Evolutionary conservation across 2,329 filamentous ascomycete species (phyloP).

Genomic region (Colletotrichum orchidophilum): DNA sequence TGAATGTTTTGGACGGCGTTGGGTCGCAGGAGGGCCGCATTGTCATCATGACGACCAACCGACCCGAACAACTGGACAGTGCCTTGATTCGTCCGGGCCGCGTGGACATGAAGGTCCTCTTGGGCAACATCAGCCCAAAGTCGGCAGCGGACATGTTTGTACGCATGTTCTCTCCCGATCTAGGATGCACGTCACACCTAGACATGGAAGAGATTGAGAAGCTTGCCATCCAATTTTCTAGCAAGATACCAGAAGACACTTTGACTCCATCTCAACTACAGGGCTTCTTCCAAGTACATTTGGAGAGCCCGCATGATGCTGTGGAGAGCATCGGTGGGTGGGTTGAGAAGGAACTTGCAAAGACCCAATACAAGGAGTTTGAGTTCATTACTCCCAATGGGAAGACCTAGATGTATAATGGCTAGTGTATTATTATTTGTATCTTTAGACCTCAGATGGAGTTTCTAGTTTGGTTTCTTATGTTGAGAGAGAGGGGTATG

Average conservation of each 20-base stretch:
- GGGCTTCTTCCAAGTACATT: constrained; percentile 56
- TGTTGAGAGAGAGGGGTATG: neutral
- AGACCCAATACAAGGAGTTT: constrained; percentile 42
- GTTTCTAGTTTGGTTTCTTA: neutral
- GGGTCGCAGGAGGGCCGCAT: constrained; percentile 75
- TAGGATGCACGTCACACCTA: constrained; percentile 38
- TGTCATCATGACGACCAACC: constrained; percentile 79
- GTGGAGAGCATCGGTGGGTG: constrained; percentile 45
- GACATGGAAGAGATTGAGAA: constrained; percentile 45
- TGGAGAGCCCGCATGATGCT: constrained; percentile 50
- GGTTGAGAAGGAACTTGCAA: constrained; percentile 46
- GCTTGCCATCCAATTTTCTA: constrained; percentile 64
- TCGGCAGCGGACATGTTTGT: constrained; percentile 57
- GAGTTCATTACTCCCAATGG: constrained; percentile 36
- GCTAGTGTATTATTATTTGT: neutral
- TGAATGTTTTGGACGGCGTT: constrained; percentile 78
- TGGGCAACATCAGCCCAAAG: constrained; percentile 57
- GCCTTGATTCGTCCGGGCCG: constrained; percentile 73
- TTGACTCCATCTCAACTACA: constrained; percentile 62
- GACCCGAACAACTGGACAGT: constrained; percentile 69
- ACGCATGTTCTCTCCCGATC: constrained; percentile 54
- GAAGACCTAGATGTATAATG: neutral
- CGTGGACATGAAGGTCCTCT: constrained; percentile 70
- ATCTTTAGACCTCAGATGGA: neutral
- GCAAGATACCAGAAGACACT: constrained; percentile 56